These are phyloP conservation scores for Diaporthe eres DNA, from an alignment of 2,329 filamentous ascomycete species.

Conservation along the genomic window DNA sequence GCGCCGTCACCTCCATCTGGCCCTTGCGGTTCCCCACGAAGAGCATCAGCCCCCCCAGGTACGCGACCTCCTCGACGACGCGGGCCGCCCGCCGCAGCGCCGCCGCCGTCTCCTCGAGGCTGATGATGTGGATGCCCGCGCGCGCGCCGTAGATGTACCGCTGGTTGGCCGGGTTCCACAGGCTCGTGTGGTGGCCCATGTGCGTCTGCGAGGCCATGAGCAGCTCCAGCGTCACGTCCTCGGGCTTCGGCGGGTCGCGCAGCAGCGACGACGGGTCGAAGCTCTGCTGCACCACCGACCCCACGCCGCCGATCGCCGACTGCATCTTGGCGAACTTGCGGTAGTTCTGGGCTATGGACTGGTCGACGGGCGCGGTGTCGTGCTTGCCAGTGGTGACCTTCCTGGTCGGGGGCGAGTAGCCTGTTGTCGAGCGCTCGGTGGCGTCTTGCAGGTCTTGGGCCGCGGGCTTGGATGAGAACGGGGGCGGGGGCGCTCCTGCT, in stretches of 20 bases:
- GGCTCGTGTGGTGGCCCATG: conserved; percentile 89
- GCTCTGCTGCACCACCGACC: conserved; percentile 63
- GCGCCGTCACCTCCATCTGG: conserved; percentile 85
- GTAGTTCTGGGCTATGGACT: conserved; percentile 52
- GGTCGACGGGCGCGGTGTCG: conserved; percentile 5
- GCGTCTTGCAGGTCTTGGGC: conserved; percentile 33
- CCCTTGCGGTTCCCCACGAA: conserved; percentile 91
- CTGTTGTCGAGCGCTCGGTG: conserved; percentile 2
- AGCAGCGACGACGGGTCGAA: conserved; percentile 79
- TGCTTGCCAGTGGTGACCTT: not conserved
- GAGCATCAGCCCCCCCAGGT: conserved; percentile 85
- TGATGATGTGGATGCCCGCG: conserved; percentile 92
- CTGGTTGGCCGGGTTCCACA: conserved; percentile 96
- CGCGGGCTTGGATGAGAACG: not conserved
- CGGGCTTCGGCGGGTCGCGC: conserved; percentile 79
- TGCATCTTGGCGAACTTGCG: conserved; percentile 58
- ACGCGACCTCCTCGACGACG: conserved; percentile 88
- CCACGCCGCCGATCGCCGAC: conserved; percentile 61
- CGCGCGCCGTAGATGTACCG: conserved; percentile 94
- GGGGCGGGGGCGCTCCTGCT: not conserved
- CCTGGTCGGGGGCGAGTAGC: conserved; percentile 7
- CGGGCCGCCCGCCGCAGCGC: conserved; percentile 94
- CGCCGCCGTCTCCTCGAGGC: conserved; percentile 88
- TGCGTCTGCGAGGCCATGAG: conserved; percentile 90
- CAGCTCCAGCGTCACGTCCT: conserved; percentile 90